Percentiles rank a stretch among this genome's conserved stretches.
These are phyloP conservation scores for Trichoderma cornu-damae DNA, from an alignment of 2,329 filamentous ascomycete genomes.

Conservation along the genomic window DNA sequence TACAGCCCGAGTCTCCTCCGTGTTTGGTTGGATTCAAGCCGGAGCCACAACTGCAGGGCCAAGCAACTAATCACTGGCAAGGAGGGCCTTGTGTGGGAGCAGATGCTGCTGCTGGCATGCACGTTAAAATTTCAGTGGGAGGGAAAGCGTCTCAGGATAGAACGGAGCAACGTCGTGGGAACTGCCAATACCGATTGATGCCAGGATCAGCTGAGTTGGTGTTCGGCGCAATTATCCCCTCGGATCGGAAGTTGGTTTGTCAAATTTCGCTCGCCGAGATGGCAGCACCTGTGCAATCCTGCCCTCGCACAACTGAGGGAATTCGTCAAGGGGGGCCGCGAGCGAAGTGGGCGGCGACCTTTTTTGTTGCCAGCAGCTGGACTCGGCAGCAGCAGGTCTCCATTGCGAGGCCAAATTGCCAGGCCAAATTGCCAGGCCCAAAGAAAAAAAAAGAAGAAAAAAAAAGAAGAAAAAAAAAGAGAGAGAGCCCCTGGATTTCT, in stretches of 20 bases:
- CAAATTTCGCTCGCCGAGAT: conserved; percentile 4
- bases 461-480: too few species aligned
- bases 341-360: too few species aligned
- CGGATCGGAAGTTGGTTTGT: not conserved
- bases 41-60: too few species aligned
- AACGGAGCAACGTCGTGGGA: not conserved
- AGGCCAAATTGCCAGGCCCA: too few species aligned
- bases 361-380: too few species aligned
- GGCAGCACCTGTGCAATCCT: conserved; percentile 8
- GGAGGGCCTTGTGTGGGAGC: too few species aligned
- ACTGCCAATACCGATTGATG: not conserved
- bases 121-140: conserved; percentile 11
- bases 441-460: too few species aligned
- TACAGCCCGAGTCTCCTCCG: too few species aligned
- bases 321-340: too few species aligned
- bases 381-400: too few species aligned
- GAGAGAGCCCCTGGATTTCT: conserved; percentile 10
- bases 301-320: not conserved
- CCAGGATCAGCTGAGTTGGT: not conserved
- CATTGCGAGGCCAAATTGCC: not conserved
- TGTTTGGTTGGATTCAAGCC: not conserved
- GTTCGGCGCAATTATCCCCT: not conserved
- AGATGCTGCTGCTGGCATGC: not conserved
- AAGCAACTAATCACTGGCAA: not conserved
- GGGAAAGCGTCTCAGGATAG: conserved; percentile 1